Base-by-base conservation (phyloP, 148 eudicot genomes). In the Dysphania ambrosioides region DNA sequence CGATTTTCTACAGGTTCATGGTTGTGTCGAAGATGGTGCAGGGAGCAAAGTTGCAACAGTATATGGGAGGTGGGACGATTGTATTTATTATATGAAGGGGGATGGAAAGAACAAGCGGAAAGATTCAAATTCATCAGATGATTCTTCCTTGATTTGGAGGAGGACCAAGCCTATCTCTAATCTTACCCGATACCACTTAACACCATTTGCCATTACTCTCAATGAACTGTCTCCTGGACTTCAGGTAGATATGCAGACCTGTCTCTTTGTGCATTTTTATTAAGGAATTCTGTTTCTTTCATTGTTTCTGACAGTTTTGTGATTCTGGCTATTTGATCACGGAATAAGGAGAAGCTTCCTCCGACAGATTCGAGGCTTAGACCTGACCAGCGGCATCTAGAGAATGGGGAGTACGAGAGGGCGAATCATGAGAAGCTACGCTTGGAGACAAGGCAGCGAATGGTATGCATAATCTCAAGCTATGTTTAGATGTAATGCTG, bases 331-430 rank as follows among this genome's bases (percentile, higher is more conserved):
- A 75, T 85, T 81, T 86, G 65, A 77, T 87, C 27, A 82, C 78
- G 82, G 75, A 73, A 80, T 76, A 82, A 93, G 98, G 97, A 91
- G 82, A 91, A 81, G 83, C 93, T 94, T 53, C 98, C 97, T 3
- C 92, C 96, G 23, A 94, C 97, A 3, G 97, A 94, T 80, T 94
- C 97, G 53, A 91, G 98, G 75, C 89, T 94, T 31, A 90, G 98
- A 83, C 97, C 98, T 44, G 98, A 94, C 69, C 98, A 94, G 82
- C 82, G 98, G 27, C 86, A 88, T 86, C 81, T 94, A 41, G 98
- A 91, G 83, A 94, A 94, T 63, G 98, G 98, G 51, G 97, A 94
- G 80, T 94, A 85, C 75, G 96, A 90, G 27, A 88, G 82, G 77
- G 97, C 98, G 53, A 90, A 94, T 81, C 78, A 81, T 64, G 98